Evolutionary conservation across 2,329 filamentous ascomycete species (phyloP).

Genomic region (Exserohilum turcica): DNA sequence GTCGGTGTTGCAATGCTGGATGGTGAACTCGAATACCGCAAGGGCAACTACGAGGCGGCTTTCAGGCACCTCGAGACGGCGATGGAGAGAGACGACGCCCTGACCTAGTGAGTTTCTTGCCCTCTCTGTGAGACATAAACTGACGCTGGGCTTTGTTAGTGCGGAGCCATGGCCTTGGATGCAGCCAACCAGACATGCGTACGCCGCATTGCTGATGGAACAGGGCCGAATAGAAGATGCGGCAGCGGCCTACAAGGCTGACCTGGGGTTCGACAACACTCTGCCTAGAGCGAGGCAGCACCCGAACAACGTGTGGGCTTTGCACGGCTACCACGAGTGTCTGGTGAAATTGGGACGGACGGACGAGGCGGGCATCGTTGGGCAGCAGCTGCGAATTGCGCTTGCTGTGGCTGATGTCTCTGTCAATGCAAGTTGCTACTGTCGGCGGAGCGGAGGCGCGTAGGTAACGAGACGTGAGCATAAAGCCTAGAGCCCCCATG

Average conservation of each 20-base stretch:
- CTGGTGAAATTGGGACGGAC: slow-evolving; percentile 59
- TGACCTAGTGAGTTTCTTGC: slow-evolving; percentile 58
- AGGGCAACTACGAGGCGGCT: slow-evolving; percentile 61
- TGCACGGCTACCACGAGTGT: slow-evolving; percentile 76
- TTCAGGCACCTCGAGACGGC: slow-evolving; percentile 64
- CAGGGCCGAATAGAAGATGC: slow-evolving; percentile 58
- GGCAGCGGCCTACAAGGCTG: slow-evolving; percentile 45
- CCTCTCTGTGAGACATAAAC: not conserved
- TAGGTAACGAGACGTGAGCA: not conserved
- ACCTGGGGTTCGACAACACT: slow-evolving; percentile 53
- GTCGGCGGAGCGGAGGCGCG: slow-evolving; percentile 31
- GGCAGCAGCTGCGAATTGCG: slow-evolving; percentile 58
- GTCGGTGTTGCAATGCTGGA: slow-evolving; percentile 69
- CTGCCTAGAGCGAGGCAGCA: slow-evolving; percentile 69
- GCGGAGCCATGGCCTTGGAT: slow-evolving; percentile 83
- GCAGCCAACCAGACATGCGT: slow-evolving; percentile 73
- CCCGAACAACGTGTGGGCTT: slow-evolving; percentile 75
- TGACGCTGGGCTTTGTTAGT: not conserved
- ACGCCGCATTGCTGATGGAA: slow-evolving; percentile 71
- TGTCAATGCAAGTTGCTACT: slow-evolving; percentile 65
- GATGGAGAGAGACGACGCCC: slow-evolving; percentile 63
- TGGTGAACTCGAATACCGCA: slow-evolving; percentile 74
- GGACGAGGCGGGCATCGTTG: slow-evolving; percentile 56
- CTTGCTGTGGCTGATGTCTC: slow-evolving; percentile 64
- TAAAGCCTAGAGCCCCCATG: not conserved